phyloP scores from a whole-genome alignment of 2,329 filamentous ascomycete species.

The Exophiala calicioides region DNA sequence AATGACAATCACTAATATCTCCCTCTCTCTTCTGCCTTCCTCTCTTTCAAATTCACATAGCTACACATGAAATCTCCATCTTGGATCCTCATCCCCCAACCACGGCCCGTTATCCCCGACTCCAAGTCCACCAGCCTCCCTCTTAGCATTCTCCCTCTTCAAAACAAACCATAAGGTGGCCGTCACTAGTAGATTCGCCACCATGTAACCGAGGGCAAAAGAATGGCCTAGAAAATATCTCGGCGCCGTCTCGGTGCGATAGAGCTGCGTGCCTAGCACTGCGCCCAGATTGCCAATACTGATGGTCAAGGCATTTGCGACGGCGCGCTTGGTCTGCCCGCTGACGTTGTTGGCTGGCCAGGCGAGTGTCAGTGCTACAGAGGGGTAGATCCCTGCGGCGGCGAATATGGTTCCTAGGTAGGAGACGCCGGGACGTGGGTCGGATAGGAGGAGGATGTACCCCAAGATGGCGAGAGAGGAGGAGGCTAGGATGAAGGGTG shows the following conservation, averaged over 20 bases:
- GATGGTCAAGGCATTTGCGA: constrained; percentile 70
- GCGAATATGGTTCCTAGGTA: constrained; percentile 65
- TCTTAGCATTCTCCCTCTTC: constrained; percentile 57
- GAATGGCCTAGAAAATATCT: constrained; percentile 67
- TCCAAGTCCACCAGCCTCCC: constrained; percentile 28
- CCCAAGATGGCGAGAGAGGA: constrained; percentile 61
- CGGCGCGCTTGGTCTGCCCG: constrained; percentile 68
- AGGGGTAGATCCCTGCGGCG: constrained; percentile 67
- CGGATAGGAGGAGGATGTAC: constrained; percentile 62
- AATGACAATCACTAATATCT: too few relatives aligned
- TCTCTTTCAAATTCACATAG: not conserved
- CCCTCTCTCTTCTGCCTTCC: too few relatives aligned
- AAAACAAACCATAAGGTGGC: constrained; percentile 56
- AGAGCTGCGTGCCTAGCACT: constrained; percentile 66
- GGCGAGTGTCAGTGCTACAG: constrained; percentile 56
- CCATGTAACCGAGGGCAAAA: constrained; percentile 65
- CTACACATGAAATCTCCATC: constrained; percentile 27
- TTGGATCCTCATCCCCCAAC: constrained; percentile 36
- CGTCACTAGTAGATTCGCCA: constrained; percentile 59
- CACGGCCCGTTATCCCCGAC: constrained; percentile 26
- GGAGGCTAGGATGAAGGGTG: constrained; percentile 64
- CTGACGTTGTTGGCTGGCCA: constrained; percentile 74
- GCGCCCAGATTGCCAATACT: constrained; percentile 67
- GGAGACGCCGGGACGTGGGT: constrained; percentile 56
- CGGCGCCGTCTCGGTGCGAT: constrained; percentile 61